Conservation (phyloP, 2,329 filamentous ascomycete species). For the Aspergillus ochraceus region DNA sequence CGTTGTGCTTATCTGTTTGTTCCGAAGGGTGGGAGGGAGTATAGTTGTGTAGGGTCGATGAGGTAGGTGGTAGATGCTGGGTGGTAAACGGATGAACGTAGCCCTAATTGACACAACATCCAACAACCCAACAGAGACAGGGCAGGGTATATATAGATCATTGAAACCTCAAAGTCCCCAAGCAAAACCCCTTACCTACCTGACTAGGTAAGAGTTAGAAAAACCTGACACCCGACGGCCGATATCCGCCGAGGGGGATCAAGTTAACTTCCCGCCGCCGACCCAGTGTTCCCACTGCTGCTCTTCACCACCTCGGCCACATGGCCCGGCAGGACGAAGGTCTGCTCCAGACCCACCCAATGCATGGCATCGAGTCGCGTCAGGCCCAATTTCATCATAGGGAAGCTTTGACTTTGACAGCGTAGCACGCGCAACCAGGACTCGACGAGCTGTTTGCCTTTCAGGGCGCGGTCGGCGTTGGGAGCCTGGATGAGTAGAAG, state of each 20-base stretch:
- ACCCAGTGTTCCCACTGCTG: neutral
- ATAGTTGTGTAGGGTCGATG: neutral
- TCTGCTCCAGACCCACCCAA: slow-evolving; percentile 27
- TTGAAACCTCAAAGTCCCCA: neutral
- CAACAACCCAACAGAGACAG: too few species aligned
- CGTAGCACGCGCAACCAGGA: slow-evolving; percentile 30
- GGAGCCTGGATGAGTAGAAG: slow-evolving; percentile 20
- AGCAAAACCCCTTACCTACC: neutral
- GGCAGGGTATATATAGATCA: neutral
- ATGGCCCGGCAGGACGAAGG: slow-evolving; percentile 27
- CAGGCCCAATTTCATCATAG: slow-evolving; percentile 32
- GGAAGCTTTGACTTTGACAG: slow-evolving; percentile 30
- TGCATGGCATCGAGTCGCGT: slow-evolving; percentile 32
- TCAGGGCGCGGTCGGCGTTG: slow-evolving; percentile 22
- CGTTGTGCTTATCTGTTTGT: neutral
- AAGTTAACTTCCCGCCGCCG: neutral
- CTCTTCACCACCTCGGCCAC: slow-evolving; percentile 19
- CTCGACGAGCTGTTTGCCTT: slow-evolving; percentile 29
- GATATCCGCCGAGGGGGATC: neutral
- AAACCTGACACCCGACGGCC: neutral
- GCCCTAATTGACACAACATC: too few species aligned
- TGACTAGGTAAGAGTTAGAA: neutral
- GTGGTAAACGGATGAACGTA: too few species aligned
- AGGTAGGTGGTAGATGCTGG: too few species aligned
- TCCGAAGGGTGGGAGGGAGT: neutral